Evolutionary conservation across 768 basidiomycete species (phyloP).

Genomic region (Daedaleopsis sinensis): DNA sequence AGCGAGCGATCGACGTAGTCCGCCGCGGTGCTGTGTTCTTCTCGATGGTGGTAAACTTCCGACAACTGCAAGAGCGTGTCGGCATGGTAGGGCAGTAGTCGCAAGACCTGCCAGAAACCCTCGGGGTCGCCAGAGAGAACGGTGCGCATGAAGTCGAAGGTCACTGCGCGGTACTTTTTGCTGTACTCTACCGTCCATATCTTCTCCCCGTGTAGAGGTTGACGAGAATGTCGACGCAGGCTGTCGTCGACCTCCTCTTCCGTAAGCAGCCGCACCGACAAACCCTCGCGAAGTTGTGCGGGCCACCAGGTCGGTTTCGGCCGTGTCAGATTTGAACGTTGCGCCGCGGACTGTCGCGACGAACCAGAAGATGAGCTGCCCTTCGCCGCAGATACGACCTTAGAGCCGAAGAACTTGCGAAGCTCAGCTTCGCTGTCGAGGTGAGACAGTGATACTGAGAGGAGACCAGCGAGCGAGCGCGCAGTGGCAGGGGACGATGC

Average conservation of each 20-base stretch:
- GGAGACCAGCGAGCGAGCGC: constrained; percentile 49
- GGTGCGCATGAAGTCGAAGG: constrained; percentile 77
- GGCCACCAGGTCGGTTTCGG: constrained; percentile 80
- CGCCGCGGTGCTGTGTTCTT: constrained; percentile 84
- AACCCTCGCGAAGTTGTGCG: constrained; percentile 67
- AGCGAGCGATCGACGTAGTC: constrained; percentile 93
- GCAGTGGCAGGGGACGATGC: constrained; percentile 30
- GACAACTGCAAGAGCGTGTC: constrained; percentile 89
- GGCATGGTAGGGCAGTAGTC: constrained; percentile 85
- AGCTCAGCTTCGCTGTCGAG: constrained; percentile 91
- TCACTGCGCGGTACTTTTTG: constrained; percentile 80
- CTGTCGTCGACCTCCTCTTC: constrained; percentile 55
- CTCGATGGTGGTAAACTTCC: constrained; percentile 84
- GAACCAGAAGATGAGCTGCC: constrained; percentile 30
- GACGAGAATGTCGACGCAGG: constrained; percentile 38
- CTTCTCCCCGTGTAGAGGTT: constrained; percentile 59
- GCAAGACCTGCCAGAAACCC: constrained; percentile 74
- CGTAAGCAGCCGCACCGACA: constrained; percentile 62
- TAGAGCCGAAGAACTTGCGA: constrained; percentile 91
- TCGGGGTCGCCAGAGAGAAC: constrained; percentile 86
- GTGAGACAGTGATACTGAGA: constrained; percentile 78
- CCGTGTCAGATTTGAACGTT: constrained; percentile 74
- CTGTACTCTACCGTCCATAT: constrained; percentile 93
- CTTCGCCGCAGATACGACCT: constrained; percentile 75
- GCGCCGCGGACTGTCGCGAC: constrained; percentile 43